Percentiles rank a stretch among this genome's conserved stretches.
Evolutionary conservation across 805 yeast genomes (phyloP).

Genomic region (Cyberlindnera maritima): DNA sequence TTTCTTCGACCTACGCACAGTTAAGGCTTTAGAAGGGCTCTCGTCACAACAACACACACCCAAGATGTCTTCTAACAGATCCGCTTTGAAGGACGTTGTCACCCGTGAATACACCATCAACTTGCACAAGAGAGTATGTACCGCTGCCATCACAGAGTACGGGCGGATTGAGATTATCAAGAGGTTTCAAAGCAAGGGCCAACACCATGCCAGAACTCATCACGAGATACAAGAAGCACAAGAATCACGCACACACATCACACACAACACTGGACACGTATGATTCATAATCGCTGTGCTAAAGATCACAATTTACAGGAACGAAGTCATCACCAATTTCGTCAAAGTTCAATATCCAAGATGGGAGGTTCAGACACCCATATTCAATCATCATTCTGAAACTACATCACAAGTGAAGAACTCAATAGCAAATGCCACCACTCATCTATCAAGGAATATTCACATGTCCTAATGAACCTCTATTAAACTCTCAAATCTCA

Average conservation of each 20-base stretch:
- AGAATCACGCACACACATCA: not conserved
- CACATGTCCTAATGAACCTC: slow-evolving; percentile 2
- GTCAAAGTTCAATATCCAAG: not conserved
- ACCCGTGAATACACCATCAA: slow-evolving; percentile 99
- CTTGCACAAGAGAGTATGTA: slow-evolving; percentile 97
- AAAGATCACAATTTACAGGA: no score
- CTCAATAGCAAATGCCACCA: no score
- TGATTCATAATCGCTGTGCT: no score
- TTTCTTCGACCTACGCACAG: slow-evolving; percentile 14
- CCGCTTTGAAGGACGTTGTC: slow-evolving; percentile 97
- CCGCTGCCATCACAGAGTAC: not conserved
- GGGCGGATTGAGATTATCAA: not conserved
- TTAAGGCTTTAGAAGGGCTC: not conserved
- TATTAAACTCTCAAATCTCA: not conserved
- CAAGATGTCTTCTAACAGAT: slow-evolving; percentile 49
- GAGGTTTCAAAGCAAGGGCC: not conserved
- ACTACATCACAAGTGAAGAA: no score
- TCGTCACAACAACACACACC: slow-evolving; percentile 13
- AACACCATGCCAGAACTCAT: not conserved
- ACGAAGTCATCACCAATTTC: not conserved
- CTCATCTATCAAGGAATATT: no score
- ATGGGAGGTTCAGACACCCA: not conserved
- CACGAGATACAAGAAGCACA: not conserved
- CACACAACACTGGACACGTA: no score
- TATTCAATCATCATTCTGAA: no score